Evolutionary conservation across 805 yeast species (phyloP).

Genomic region (Clavispora vitiphila): DNA sequence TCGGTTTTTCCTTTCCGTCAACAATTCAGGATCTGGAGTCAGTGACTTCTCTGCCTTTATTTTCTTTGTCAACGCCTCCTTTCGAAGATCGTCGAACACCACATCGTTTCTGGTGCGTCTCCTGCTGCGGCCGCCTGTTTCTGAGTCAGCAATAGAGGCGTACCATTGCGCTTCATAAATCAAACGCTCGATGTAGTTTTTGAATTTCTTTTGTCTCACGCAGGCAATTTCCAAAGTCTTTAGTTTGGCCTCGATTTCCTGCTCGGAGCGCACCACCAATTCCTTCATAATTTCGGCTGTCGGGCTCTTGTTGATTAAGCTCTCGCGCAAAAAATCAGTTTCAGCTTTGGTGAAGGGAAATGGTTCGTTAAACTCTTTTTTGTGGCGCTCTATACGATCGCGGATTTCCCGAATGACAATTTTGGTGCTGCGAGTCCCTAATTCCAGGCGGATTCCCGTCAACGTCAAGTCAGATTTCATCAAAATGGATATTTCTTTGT

Average conservation of each 20-base stretch:
- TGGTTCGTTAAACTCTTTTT: background rate
- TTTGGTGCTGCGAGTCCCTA: background rate
- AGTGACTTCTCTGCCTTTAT: slow-evolving; percentile 4
- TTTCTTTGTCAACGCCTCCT: slow-evolving; percentile 9
- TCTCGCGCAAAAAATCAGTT: slow-evolving; percentile 14
- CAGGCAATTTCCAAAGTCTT: slow-evolving; percentile 22
- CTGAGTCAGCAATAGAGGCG: slow-evolving; percentile 16
- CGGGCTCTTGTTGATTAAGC: slow-evolving; percentile 12
- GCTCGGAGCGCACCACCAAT: slow-evolving; percentile 23
- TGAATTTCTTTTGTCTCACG: slow-evolving; percentile 24
- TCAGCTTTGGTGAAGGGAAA: slow-evolving; percentile 24
- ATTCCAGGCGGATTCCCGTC: slow-evolving; percentile 5
- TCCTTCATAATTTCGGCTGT: slow-evolving; percentile 11
- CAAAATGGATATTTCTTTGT: slow-evolving; percentile 4
- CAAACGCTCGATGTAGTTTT: slow-evolving; percentile 25
- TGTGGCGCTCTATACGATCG: background rate
- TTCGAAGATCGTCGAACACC: slow-evolving; percentile 15
- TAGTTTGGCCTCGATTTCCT: slow-evolving; percentile 17
- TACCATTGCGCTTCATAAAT: slow-evolving; percentile 39
- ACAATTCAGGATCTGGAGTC: slow-evolving; percentile 12
- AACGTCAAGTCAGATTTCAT: slow-evolving; percentile 17
- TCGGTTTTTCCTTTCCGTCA: slow-evolving; percentile 1
- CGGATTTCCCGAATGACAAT: background rate
- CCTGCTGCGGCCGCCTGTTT: slow-evolving; percentile 11
- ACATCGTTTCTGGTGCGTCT: slow-evolving; percentile 12